Evolutionary conservation across 1,139 yeast species (phyloP), one percentile per base, ranked within the genome.

Genomic region (Hanseniaspora uvarum): DNA sequence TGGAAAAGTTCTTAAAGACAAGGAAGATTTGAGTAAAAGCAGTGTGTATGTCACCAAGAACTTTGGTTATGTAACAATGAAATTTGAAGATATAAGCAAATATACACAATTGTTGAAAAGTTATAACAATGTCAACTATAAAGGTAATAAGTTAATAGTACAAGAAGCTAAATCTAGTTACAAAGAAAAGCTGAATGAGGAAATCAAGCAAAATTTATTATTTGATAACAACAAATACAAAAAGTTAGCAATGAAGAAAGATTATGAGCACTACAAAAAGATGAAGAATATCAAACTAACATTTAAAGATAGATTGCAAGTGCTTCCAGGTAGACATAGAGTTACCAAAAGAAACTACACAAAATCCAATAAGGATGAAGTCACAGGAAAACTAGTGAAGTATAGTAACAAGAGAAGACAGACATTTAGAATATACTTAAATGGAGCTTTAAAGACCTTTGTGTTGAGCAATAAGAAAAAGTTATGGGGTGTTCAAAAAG

Each of bases 401-500:
- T 48, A 31, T 18, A 48, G 33, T n/a, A 48, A 61, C 38, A 61
- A 75, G 52, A 75, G 77, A 49, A 74, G 72, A 56, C 77, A 82
- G 61, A 83, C 94, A 0, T 72, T 86, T 58, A 73, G 96, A 58
- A 75, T 84, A 3, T 46, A 46, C 26, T 70, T 82, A 33, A 78
- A 80, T 60, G 85, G 87, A 5, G 76, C 76, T 21, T 70, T 81
- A 52, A 80, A 80, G 63, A 72, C 72, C 6, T 68, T 81, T 56
- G 79, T 78, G 61, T 23, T 48, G 34, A 72, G 81, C 58, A 75
- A 74, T 61, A 86, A 86, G 68, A 80, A 82, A 26, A 87, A 87
- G 62, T 73, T 92, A 45, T 92, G 98, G 98, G 97, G 97, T 10
- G 73, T 80, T 57, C 89, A 84, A 60, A 83, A 85, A 68, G 76